A percentile compares a stretch with the other conserved stretches of the same genome.
Conservation (phyloP, 1,284 basidiomycete genomes). For the Ceratobasidium sp. region DNA sequence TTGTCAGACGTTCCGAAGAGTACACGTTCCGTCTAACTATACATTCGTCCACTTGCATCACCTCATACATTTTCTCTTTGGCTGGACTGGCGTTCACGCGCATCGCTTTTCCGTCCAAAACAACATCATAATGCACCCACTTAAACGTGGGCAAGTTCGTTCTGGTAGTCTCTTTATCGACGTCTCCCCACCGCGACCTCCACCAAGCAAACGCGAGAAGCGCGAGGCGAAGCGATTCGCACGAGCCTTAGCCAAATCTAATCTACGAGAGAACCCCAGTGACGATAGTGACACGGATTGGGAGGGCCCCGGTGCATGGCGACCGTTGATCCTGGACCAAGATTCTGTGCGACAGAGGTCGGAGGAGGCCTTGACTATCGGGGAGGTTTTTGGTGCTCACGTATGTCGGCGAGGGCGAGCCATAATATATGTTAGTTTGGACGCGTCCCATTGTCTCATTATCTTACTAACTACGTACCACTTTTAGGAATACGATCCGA, state of each 20-base stretch:
- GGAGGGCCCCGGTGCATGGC: constrained; percentile 41
- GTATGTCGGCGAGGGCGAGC: constrained; percentile 37
- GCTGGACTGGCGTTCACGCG: constrained; percentile 57
- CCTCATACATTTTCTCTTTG: constrained; percentile 74
- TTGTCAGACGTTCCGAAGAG: constrained; percentile 66
- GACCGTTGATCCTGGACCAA: constrained; percentile 37
- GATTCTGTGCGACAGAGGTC: constrained; percentile 38
- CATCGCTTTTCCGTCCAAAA: constrained; percentile 39
- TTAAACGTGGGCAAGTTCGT: constrained; percentile 25
- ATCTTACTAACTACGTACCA: background rate
- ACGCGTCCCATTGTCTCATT: background rate
- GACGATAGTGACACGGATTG: constrained; percentile 43
- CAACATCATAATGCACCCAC: constrained; percentile 36
- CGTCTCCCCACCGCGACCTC: constrained; percentile 39
- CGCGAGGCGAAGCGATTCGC: constrained; percentile 35
- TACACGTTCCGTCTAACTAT: constrained; percentile 77
- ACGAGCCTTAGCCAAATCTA: constrained; percentile 39
- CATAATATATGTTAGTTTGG: constrained; percentile 25
- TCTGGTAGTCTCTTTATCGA: constrained; percentile 40
- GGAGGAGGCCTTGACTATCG: constrained; percentile 40
- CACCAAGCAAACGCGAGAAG: constrained; percentile 38
- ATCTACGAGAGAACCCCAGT: constrained; percentile 39
- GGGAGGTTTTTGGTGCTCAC: constrained; percentile 42
- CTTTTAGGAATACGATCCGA: constrained; percentile 39
- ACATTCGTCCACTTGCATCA: constrained; percentile 74